A percentile compares a stretch with the other conserved stretches of the same genome.
Evolutionary conservation across 305 asterid species (phyloP).

Genomic region (Solanum hybrid): DNA sequence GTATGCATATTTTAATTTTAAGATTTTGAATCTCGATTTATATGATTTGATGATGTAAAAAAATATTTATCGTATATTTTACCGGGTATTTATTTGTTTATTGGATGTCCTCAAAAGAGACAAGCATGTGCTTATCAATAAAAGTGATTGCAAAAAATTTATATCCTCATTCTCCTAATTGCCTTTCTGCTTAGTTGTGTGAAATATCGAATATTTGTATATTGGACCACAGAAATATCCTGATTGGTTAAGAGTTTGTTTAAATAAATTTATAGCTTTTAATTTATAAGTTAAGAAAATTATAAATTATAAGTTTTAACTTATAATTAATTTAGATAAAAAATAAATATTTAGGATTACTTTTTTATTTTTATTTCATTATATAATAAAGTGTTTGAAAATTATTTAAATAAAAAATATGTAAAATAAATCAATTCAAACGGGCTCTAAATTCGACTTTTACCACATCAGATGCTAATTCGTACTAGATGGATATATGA

Average conservation of each 20-base stretch:
- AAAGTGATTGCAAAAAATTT: slow-evolving; percentile 9
- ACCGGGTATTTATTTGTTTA: neutral
- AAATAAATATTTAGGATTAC: neutral
- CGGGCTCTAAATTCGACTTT: slow-evolving; percentile 24
- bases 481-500: slow-evolving; percentile 14
- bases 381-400: neutral
- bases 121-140: neutral
- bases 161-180: slow-evolving; percentile 12
- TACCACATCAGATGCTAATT: slow-evolving; percentile 49
- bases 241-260: slow-evolving; percentile 33
- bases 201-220: slow-evolving; percentile 19
- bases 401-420: neutral
- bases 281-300: neutral
- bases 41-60: neutral
- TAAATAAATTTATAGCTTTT: neutral
- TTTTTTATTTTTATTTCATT: neutral
- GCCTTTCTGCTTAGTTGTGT: neutral
- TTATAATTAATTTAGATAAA: neutral
- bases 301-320: neutral
- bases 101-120: neutral
- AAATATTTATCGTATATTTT: neutral
- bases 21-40: neutral
- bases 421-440: neutral
- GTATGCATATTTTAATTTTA: neutral
- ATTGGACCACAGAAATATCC: slow-evolving; percentile 25